Base-by-base conservation (phyloP, 2,329 filamentous ascomycete species). In the Colletotrichum sp. region DNA sequence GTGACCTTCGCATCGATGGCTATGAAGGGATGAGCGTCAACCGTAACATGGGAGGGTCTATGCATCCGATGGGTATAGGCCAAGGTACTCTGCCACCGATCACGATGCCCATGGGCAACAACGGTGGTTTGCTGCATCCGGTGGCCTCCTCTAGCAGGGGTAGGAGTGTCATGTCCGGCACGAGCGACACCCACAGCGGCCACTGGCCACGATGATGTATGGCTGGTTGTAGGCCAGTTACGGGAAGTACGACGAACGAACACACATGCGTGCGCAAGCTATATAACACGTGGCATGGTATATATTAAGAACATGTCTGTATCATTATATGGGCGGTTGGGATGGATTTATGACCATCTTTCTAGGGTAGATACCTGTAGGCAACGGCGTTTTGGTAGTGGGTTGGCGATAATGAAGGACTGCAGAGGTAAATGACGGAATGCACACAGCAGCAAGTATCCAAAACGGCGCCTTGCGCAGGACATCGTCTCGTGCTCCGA, bases 1-100 rank as follows among this genome's bases (percentile, higher is more conserved):
- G 90, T 55, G 89, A 90, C 77, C 78, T 90, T 66, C 84, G 84
- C 30, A 79, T 83, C 7, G 82, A 85, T 70, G 77, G 78, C 24
- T 82, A 82, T 74, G 81, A 82, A 48, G 75, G 72, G 66, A 75
- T 71, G 52, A 67, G 72, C 3, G 7, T 59, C 39, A 72, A 48
- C 34, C 76, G 73, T 18, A 68, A 39, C 24, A 77, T 81, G 75
- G 78, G 75, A 59, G 66, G 69, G 18, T 34, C 70, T 10, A 69
- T 60, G 28, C 70, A 75, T 60, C 43, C 69, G 34, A 65, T 69
- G 28, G 70, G 70, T 10, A 13, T 61, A n/a, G 28, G 28, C 6
- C 71, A 66, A n/a, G 64, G 70, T 18, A 67, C 64, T 55, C 73
- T 75, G 12, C 73, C 73, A 7, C 64, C 73, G 13, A 75, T 75